These are phyloP conservation scores for Escallonia herrerae DNA, from an alignment of 129 eudicot genomes.

Conservation along the genomic window DNA sequence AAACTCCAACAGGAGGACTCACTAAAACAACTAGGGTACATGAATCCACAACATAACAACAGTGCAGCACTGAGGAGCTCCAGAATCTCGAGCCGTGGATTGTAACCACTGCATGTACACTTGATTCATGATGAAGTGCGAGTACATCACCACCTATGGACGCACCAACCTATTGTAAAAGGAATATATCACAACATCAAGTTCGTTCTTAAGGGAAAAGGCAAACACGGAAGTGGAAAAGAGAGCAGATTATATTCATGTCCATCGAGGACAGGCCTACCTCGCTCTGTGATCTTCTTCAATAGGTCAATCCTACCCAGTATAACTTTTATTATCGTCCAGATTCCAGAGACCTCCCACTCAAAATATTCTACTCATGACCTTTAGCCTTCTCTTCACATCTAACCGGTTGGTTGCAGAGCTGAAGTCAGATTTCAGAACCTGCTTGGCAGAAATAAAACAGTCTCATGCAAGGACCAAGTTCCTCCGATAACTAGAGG, in stretches of 20 bases:
- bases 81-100: conserved; percentile 44
- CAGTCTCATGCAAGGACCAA: too few species aligned
- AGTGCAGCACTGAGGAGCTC: conserved; percentile 50
- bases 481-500: too few species aligned
- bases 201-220: conserved; percentile 28
- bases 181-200: conserved; percentile 63
- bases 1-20: conserved; percentile 32
- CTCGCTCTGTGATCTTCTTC: conserved; percentile 38
- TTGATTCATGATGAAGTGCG: conserved; percentile 45
- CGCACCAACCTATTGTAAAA: conserved; percentile 60
- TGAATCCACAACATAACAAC: conserved; percentile 30
- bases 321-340: conserved; percentile 4
- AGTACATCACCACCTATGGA: conserved; percentile 46
- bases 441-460: background rate
- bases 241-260: conserved; percentile 31
- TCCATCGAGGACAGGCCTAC: conserved; percentile 56
- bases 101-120: conserved; percentile 36
- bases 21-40: conserved; percentile 34
- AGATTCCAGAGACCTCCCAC: conserved; percentile 16
- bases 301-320: conserved; percentile 14
- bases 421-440: background rate
- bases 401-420: conserved; percentile 16
- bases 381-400: conserved; percentile 12
- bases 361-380: conserved; percentile 2
- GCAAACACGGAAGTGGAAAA: conserved; percentile 22